These are phyloP conservation scores for Primulina huaijiensis DNA, from an alignment of 257 asterid species.

Conservation along the genomic window DNA sequence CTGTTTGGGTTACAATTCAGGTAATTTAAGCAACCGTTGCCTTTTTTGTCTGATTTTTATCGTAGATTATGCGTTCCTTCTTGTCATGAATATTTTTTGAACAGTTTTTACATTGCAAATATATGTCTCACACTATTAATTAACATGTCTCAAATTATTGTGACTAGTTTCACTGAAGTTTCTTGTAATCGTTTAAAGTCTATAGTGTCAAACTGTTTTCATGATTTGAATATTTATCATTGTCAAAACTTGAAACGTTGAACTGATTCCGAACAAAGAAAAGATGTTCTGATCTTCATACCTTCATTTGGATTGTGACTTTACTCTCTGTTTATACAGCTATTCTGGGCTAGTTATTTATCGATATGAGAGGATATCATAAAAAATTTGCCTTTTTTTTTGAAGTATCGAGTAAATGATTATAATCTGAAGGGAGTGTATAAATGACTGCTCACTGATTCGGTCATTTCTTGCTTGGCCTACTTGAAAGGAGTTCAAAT, in stretches of 20 bases:
- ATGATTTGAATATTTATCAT: neutral
- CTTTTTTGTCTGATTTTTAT: constrained; percentile 1
- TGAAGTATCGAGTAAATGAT: neutral
- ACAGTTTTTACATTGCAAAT: neutral
- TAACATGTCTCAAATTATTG: neutral
- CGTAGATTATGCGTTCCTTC: neutral
- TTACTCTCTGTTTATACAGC: neutral
- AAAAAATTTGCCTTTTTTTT: neutral
- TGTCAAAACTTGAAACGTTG: neutral
- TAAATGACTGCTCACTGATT: neutral
- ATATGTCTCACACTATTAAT: constrained; percentile 1
- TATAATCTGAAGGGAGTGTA: neutral
- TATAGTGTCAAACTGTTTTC: neutral
- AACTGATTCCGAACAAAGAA: neutral
- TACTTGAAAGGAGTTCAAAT: neutral
- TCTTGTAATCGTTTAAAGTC: neutral
- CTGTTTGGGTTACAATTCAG: constrained; percentile 89
- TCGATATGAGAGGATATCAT: neutral
- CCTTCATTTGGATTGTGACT: neutral
- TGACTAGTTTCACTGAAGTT: neutral
- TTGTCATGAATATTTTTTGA: neutral
- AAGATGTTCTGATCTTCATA: neutral
- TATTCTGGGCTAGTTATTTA: neutral
- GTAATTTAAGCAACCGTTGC: constrained; percentile 25
- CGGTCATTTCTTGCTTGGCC: neutral